These are phyloP conservation scores for Aspergillus ochraceoroseus DNA, from an alignment of 2,329 filamentous ascomycete genomes.

Conservation along the genomic window DNA sequence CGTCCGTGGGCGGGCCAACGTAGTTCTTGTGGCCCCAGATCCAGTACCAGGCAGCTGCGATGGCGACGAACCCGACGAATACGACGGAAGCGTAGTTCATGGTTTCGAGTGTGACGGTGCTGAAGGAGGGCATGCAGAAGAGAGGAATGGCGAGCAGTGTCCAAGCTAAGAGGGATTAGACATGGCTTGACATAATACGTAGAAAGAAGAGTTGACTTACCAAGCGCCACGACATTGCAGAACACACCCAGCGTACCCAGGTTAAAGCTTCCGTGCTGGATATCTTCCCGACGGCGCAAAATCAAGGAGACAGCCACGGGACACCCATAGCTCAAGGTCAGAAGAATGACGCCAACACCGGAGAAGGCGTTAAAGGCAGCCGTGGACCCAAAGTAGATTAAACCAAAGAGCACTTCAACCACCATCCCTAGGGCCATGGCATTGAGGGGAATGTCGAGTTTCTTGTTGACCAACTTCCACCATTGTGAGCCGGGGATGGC, in stretches of 20 bases:
- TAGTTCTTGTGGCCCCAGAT: constrained; percentile 60
- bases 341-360: constrained; percentile 72
- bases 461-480: constrained; percentile 62
- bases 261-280: constrained; percentile 62
- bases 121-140: constrained; percentile 68
- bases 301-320: constrained; percentile 68
- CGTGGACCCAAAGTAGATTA: constrained; percentile 73
- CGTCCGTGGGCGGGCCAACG: constrained; percentile 49
- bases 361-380: constrained; percentile 77
- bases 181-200: too few relatives aligned
- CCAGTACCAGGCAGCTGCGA: constrained; percentile 61
- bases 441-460: constrained; percentile 64
- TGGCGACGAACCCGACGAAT: constrained; percentile 58
- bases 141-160: constrained; percentile 65
- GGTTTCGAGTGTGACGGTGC: constrained; percentile 51
- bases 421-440: constrained; percentile 63
- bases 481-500: constrained; percentile 65
- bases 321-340: constrained; percentile 69
- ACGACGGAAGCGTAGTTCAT: constrained; percentile 69
- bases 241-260: constrained; percentile 61
- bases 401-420: constrained; percentile 65
- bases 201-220: constrained; percentile 32
- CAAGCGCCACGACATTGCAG: constrained; percentile 8
- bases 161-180: constrained; percentile 62
- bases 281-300: constrained; percentile 55